These are phyloP conservation scores for Paraglomus brasilianum DNA, from an alignment of 192 early-diverging fungal species.

Conservation along the genomic window DNA sequence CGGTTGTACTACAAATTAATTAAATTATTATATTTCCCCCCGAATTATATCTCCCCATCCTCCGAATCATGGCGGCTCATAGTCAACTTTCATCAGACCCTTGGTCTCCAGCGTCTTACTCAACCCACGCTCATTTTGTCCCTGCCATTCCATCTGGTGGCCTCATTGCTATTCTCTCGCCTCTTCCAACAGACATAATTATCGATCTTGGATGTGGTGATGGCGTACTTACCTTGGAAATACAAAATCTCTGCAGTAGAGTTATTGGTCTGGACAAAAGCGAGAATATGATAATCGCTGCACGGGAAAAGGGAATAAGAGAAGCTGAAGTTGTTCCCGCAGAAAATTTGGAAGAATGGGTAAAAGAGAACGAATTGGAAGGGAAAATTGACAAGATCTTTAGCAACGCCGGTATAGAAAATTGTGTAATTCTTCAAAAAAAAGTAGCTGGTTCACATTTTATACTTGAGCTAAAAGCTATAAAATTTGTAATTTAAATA, in stretches of 20 bases:
- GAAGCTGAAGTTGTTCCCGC: conserved; percentile 57
- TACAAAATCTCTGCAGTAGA: conserved; percentile 41
- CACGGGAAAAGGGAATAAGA: conserved; percentile 35
- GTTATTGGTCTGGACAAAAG: conserved; percentile 65
- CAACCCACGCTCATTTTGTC: conserved; percentile 15
- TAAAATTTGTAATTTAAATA: conserved; percentile 1
- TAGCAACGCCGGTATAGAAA: conserved; percentile 58
- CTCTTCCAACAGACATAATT: conserved; percentile 54
- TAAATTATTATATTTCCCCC: too few species aligned
- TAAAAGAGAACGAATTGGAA: conserved; percentile 38
- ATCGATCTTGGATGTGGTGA: conserved; percentile 73
- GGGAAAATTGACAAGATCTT: conserved; percentile 67
- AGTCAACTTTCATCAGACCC: neutral
- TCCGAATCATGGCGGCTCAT: too few species aligned
- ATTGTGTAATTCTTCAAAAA: conserved; percentile 2
- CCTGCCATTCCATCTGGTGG: neutral
- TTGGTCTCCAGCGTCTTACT: neutral
- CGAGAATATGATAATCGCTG: conserved; percentile 55
- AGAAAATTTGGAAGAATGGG: conserved; percentile 43
- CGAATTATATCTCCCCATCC: too few species aligned
- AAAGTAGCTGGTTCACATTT: neutral
- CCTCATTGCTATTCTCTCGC: conserved; percentile 41
- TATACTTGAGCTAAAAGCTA: neutral
- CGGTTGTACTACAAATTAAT: too few species aligned
- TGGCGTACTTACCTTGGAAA: conserved; percentile 56